Evolutionary conservation across 106 monocot species (phyloP).

Genomic region (Allium cepa): DNA sequence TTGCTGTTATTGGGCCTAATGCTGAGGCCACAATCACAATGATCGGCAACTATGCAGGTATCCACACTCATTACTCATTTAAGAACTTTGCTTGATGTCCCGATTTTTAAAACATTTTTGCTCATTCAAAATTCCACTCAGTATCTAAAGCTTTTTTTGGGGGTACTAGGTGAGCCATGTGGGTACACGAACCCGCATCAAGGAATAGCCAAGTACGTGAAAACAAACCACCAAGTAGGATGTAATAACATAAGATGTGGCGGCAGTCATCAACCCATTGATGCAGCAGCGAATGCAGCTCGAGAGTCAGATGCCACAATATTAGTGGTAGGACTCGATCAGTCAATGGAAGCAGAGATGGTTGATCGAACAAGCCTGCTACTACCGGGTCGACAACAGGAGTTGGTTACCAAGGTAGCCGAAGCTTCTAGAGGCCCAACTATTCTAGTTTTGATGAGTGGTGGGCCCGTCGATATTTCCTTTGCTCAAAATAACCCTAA

Average conservation of each 20-base stretch:
- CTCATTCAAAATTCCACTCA: too few species aligned
- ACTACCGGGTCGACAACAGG: constrained; percentile 56
- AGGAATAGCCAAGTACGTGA: constrained; percentile 35
- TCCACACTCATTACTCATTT: too few species aligned
- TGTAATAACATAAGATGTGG: constrained; percentile 49
- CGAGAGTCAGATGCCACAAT: constrained; percentile 42
- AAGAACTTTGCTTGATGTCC: too few species aligned
- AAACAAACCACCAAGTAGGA: constrained; percentile 31
- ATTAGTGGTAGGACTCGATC: constrained; percentile 61
- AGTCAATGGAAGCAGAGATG: constrained; percentile 55
- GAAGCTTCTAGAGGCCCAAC: constrained; percentile 34
- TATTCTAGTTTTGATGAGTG: constrained; percentile 56
- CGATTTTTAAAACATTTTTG: too few species aligned
- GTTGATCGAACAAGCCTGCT: constrained; percentile 40
- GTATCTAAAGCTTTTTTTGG: neutral
- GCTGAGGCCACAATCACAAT: constrained; percentile 53
- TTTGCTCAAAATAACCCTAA: constrained; percentile 54
- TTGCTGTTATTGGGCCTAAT: constrained; percentile 78
- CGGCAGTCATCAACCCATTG: constrained; percentile 32
- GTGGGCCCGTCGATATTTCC: constrained; percentile 65
- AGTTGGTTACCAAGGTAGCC: constrained; percentile 60
- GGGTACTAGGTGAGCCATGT: constrained; percentile 38
- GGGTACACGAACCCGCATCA: constrained; percentile 44
- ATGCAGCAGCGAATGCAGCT: constrained; percentile 34
- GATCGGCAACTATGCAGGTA: constrained; percentile 84